These are phyloP conservation scores for Pleoardoris graminearum DNA, from an alignment of 2,329 filamentous ascomycete genomes.

Conservation along the genomic window DNA sequence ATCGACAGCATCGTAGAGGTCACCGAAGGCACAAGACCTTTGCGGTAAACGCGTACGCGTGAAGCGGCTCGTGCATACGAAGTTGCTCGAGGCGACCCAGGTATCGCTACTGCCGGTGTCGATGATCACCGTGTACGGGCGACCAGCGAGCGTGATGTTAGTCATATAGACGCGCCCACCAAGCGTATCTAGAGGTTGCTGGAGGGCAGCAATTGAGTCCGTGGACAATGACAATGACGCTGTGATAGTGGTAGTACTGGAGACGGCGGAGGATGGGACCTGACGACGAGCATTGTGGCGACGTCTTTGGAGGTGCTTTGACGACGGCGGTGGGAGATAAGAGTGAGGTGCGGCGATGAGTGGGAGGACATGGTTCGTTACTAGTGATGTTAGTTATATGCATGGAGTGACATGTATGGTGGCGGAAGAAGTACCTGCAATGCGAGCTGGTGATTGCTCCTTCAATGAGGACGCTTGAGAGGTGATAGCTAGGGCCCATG, in stretches of 20 bases:
- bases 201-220: conserved; percentile 10
- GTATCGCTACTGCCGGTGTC: conserved; percentile 35
- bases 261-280: not conserved
- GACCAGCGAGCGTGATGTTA: conserved; percentile 23
- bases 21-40: conserved; percentile 23
- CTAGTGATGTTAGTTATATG: not conserved
- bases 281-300: not conserved
- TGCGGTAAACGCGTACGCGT: conserved; percentile 8
- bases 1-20: conserved; percentile 14
- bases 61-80: conserved; percentile 18
- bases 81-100: conserved; percentile 24
- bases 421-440: conserved; percentile 13
- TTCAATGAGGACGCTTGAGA: not conserved
- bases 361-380: conserved; percentile 17
- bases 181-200: conserved; percentile 27
- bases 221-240: not conserved
- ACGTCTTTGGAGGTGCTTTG: conserved; percentile 18
- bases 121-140: conserved; percentile 28
- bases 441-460: conserved; percentile 7
- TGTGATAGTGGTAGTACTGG: not conserved
- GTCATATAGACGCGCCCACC: conserved; percentile 37
- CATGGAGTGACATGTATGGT: not conserved
- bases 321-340: conserved; percentile 12
- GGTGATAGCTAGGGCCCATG: not conserved
- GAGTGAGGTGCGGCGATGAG: conserved; percentile 11